Percentiles rank a stretch among this genome's conserved stretches.
These are phyloP conservation scores for Prorocentrum cordatum DNA, from an alignment of 169 alveolate species.

Conservation along the genomic window DNA sequence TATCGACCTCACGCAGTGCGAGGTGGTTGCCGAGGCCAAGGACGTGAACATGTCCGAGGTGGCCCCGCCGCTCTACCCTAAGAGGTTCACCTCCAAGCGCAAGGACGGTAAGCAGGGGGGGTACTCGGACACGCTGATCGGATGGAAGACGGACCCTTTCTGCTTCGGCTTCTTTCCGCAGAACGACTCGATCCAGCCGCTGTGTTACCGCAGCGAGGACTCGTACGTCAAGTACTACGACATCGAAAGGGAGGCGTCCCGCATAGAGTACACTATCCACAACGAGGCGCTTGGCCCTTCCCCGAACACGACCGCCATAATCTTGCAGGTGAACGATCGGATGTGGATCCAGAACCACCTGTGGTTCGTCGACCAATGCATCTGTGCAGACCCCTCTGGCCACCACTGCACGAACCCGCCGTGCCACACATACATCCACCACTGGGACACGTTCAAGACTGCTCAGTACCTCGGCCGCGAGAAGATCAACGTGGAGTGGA, in stretches of 20 bases:
- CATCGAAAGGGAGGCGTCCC: constrained; percentile 52
- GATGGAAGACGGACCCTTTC: constrained; percentile 64
- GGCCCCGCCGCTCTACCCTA: constrained; percentile 46
- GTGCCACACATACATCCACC: constrained; percentile 40
- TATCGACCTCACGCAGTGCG: constrained; percentile 24
- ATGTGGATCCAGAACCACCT: constrained; percentile 21
- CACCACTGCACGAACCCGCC: constrained; percentile 58
- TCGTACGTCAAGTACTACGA: constrained; percentile 38
- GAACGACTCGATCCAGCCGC: constrained; percentile 42
- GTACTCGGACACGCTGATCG: constrained; percentile 50
- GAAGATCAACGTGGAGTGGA: constrained; percentile 23
- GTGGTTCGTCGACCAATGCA: constrained; percentile 58
- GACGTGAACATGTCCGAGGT: constrained; percentile 11
- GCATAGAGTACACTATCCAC: constrained; percentile 56
- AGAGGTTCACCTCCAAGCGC: constrained; percentile 53
- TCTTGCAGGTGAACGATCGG: constrained; percentile 33
- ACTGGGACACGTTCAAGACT: constrained; percentile 31
- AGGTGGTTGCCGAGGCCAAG: constrained; percentile 20
- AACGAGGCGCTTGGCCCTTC: background rate
- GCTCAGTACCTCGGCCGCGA: constrained; percentile 54
- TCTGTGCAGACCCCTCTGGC: constrained; percentile 66
- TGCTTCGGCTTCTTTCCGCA: constrained; percentile 66
- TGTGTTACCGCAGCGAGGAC: constrained; percentile 68
- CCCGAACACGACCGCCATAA: constrained; percentile 14
- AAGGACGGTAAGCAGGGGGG: constrained; percentile 68